Evolutionary conservation across 306 rosid species (phyloP).

Genomic region (Dalbergia oliveri): DNA sequence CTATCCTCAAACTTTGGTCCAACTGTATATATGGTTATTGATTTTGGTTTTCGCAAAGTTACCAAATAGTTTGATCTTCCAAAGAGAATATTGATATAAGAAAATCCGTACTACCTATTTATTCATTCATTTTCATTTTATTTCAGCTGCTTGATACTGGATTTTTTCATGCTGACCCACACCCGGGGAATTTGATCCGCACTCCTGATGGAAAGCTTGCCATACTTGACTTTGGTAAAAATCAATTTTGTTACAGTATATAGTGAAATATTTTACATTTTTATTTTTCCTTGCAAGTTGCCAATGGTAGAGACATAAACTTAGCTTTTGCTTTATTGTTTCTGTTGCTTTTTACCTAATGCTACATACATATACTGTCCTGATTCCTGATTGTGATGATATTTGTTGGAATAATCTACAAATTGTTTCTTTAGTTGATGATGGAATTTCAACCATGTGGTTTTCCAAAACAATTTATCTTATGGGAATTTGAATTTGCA

Average conservation of each 20-base stretch:
- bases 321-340: not conserved
- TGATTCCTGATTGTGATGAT: constrained; percentile 32
- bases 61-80: constrained; percentile 9
- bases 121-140: constrained; percentile 45
- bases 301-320: not conserved
- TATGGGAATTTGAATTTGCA: constrained; percentile 22
- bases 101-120: constrained; percentile 23
- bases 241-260: constrained; percentile 39
- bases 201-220: constrained; percentile 99
- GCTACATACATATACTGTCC: constrained; percentile 31
- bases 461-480: constrained; percentile 13
- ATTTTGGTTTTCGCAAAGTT: not conserved
- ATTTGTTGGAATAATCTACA: not conserved
- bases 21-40: constrained; percentile 9
- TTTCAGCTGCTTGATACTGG: constrained; percentile 96
- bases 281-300: constrained; percentile 22
- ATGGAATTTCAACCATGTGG: constrained; percentile 6
- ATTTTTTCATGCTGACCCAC: constrained; percentile 97
- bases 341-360: not conserved
- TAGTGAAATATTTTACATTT: constrained; percentile 40
- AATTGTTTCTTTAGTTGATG: constrained; percentile 2
- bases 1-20: constrained; percentile 27
- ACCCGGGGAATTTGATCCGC: constrained; percentile 98
- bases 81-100: constrained; percentile 2
- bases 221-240: constrained; percentile 95